Base-by-base conservation (phyloP, 129 eudicot genomes). In the Deinandra increscens region DNA sequence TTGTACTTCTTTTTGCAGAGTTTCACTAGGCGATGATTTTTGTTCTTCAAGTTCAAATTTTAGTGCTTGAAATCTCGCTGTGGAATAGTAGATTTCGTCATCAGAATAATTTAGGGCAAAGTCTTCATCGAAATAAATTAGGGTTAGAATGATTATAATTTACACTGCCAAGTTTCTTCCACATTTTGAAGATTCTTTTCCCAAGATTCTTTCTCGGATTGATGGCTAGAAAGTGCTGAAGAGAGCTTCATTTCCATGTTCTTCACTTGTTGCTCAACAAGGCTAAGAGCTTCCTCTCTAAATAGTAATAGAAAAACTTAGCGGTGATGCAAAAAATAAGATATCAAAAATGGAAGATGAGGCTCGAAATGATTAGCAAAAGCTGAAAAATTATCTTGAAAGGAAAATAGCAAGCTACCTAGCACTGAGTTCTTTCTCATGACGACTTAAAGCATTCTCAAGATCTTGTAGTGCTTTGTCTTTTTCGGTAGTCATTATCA, bases 81-180 rank as follows among this genome's bases (percentile, higher is more conserved):
- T 41, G 60, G 77, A 73, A 53, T 77, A 29, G 58, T 73, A 15
- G 51, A 49, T 41, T 12, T 43, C 23, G 43, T 17, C 37, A 59
- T 58, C 29, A 58, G 9, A 22, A 61, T 12, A 60, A 60, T 18
- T 29, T 26, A 23, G 19, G 60, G 22, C 6, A 42, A 66, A 15
- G 0, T 19, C 29, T 60, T n/a, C 22, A 20, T 1, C 1, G 34
- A 42, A 36, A 13, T 53, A 66, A 51, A 22, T 22, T 26, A 34
- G 13, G 15, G 10, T 66, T 36, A 29, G 43, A 72, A 76, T 13
- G 4, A 44, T 23, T 39, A 29, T 73, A 64, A 29, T 48, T 58
- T 87, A 94, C 99, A 80, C 79, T 84, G 88, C 99, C 99, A 94
- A 11, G 94, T 82, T 76, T 94, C 97, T 85, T 94, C 99, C 37